phyloP scores from a whole-genome alignment of 75 land plant species.

The Selaginella tamariscina region DNA sequence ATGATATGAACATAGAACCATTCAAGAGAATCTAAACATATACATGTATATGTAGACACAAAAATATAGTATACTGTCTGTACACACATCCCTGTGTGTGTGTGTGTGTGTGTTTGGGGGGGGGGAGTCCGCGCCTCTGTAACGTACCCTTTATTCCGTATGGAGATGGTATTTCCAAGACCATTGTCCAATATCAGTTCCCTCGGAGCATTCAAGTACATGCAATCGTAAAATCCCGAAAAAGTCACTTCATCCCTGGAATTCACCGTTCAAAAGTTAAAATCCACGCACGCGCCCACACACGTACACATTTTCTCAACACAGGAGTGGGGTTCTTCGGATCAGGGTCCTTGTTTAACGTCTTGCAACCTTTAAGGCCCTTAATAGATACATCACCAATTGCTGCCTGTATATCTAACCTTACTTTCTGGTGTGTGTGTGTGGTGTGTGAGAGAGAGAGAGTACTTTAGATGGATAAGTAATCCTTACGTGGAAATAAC shows the following conservation, averaged over 20 bases:
- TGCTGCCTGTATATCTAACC: conserved; percentile 54
- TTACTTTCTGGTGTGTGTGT: too few species aligned
- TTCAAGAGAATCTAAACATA: too few species aligned
- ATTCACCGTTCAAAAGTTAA: background rate
- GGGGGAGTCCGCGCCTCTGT: too few species aligned
- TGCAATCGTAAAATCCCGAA: conserved; percentile 92
- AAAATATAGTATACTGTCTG: too few species aligned
- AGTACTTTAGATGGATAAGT: too few species aligned
- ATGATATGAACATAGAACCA: too few species aligned
- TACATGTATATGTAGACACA: too few species aligned
- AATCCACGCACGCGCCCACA: background rate
- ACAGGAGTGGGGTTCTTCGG: conserved; percentile 66
- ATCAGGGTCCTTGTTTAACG: conserved; percentile 76
- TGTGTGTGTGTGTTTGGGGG: too few species aligned
- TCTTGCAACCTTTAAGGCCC: conserved; percentile 86
- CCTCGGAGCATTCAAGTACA: conserved; percentile 65
- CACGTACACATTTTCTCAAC: conserved; percentile 84
- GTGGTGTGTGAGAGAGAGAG: too few species aligned
- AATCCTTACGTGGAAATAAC: conserved; percentile 65
- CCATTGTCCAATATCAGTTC: conserved; percentile 66
- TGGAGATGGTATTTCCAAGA: conserved; percentile 54
- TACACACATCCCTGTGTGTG: too few species aligned
- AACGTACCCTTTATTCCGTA: conserved; percentile 54
- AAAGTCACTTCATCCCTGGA: conserved; percentile 65
- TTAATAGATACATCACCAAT: conserved; percentile 46